These are phyloP conservation scores for Telopea speciosissima DNA, from an alignment of 177 flowering plant genomes.

Conservation along the genomic window DNA sequence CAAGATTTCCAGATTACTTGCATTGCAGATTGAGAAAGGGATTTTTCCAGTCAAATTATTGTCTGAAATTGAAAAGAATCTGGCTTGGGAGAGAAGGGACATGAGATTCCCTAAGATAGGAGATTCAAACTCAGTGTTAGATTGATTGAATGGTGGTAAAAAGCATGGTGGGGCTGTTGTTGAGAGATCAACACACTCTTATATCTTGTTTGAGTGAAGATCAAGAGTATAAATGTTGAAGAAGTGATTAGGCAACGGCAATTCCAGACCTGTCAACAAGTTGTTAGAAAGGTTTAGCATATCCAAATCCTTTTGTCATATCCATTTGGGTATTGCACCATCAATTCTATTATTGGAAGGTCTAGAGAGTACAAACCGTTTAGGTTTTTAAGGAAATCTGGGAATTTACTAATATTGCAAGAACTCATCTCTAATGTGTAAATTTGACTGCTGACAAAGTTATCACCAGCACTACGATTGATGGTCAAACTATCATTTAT, in stretches of 20 bases:
- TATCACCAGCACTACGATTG: too few relatives aligned
- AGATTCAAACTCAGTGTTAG: too few relatives aligned
- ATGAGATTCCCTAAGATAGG: too few relatives aligned
- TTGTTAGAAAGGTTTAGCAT: constrained; percentile 4
- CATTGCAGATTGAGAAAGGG: too few relatives aligned
- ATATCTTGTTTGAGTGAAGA: constrained; percentile 1
- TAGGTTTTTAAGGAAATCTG: background rate
- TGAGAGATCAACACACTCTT: constrained; percentile 4
- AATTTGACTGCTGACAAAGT: too few relatives aligned
- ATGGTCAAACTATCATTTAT: too few relatives aligned
- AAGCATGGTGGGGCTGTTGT: too few relatives aligned
- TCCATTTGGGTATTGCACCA: constrained; percentile 6
- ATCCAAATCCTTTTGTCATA: background rate
- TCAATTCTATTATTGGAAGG: constrained; percentile 6
- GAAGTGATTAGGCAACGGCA: too few relatives aligned
- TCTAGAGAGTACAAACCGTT: background rate
- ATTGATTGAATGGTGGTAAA: too few relatives aligned
- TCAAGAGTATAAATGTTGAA: background rate
- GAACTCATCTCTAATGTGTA: too few relatives aligned
- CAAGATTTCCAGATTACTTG: too few relatives aligned
- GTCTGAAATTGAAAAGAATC: background rate
- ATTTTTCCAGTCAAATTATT: constrained; percentile 10
- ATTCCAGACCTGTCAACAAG: background rate
- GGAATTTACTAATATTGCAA: too few relatives aligned
- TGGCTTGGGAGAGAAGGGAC: background rate